phyloP scores from a whole-genome alignment of 805 yeast genomes.

The Starmera quercuum region DNA sequence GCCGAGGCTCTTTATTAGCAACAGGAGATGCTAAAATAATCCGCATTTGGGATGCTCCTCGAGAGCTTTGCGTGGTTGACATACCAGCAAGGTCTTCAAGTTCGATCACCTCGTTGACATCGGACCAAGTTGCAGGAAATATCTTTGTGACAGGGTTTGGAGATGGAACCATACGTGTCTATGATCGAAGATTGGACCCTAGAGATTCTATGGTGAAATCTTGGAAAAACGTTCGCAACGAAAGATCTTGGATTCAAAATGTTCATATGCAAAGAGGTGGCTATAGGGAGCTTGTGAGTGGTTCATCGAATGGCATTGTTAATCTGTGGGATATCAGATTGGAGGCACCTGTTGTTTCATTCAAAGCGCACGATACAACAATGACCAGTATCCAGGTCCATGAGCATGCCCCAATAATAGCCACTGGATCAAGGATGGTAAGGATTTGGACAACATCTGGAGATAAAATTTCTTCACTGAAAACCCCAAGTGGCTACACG shows the following conservation, averaged over 20 bases:
- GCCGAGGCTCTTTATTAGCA: conserved; percentile 81
- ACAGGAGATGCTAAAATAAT: conserved; percentile 94
- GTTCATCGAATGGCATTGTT: conserved; percentile 73
- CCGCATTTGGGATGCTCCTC: conserved; percentile 93
- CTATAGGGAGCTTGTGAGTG: conserved; percentile 79
- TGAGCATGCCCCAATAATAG: conserved; percentile 94
- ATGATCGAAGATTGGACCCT: conserved; percentile 81
- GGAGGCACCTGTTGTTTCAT: conserved; percentile 61
- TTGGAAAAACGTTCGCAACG: conserved; percentile 53
- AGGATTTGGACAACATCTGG: conserved; percentile 86
- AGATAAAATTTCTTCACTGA: conserved; percentile 55
- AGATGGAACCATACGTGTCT: conserved; percentile 83
- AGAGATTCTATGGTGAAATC: conserved; percentile 78
- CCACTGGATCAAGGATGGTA: conserved; percentile 75
- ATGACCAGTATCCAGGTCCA: conserved; percentile 74
- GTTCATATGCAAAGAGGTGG: conserved; percentile 98
- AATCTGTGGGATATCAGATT: conserved; percentile 87
- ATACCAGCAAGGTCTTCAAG: conserved; percentile 89
- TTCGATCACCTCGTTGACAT: conserved; percentile 81
- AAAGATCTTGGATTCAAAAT: conserved; percentile 55
- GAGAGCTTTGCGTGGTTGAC: conserved; percentile 79
- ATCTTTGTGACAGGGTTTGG: conserved; percentile 87
- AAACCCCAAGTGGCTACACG: conserved; percentile 29
- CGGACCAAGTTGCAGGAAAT: conserved; percentile 94
- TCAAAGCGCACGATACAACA: conserved; percentile 40